Evolutionary conservation across 2,329 filamentous ascomycete genomes (phyloP), one percentile per base, ranked within the genome.

Genomic region (Ilyonectria sp.): DNA sequence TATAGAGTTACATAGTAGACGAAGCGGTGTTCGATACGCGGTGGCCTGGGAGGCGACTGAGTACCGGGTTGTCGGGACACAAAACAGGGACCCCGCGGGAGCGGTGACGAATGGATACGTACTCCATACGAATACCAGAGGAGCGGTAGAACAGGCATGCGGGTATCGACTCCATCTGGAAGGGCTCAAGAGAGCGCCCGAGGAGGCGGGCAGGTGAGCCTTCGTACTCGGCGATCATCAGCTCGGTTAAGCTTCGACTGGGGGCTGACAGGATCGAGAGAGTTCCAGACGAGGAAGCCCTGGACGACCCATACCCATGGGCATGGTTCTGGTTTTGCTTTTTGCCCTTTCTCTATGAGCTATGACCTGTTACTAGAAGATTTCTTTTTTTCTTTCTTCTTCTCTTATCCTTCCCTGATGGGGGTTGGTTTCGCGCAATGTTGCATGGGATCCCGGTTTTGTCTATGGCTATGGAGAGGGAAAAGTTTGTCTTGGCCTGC

Each of bases 11-110:
- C 17, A 15, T 43, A n/a, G 31, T 8, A 53, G 35, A n/a, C n/a
- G 11, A 11, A 53, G 49, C 13, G 5, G 31, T 53, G 31, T 21
- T 35, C 50, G 29, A 53, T 53, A 10, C 33, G 50, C 13, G 29
- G 50, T 33, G n/a, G 29, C 33, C 50, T 35, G 50, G 31, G 50
- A 53, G 31, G 31, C 40, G 33, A 49, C 43, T 43, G 57, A 56
- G 62, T 71, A 64, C 72, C 72, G 21, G 67, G 46, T 68, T 63
- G 65, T 62, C 69, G 72, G 70, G 70, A 70, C 72, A 58, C 64
- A 62, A 69, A 58, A 52, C 62, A 68, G 61, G 71, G 65, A n/a
- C 19, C 44, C 10, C 6, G 23, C 49, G 56, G 52, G 47, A 40
- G 37, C 47, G 47, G 61, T 60, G 58, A 49, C 63, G 63, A 70